These are phyloP conservation scores for Podila horticola DNA, from an alignment of 192 early-diverging fungal species.

Conservation along the genomic window DNA sequence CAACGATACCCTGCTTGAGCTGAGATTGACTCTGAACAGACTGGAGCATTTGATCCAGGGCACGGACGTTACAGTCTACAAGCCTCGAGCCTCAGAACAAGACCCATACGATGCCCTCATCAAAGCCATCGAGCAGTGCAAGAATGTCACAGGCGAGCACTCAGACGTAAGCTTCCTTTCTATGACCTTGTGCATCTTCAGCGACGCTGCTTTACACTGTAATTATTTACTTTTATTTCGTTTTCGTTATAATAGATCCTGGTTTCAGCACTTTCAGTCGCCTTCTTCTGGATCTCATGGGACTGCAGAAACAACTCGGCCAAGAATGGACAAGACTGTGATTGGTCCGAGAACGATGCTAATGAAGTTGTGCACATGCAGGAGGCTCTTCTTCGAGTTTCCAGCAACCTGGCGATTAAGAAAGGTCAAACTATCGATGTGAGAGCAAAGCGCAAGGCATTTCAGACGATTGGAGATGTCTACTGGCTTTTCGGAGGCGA, in stretches of 20 bases:
- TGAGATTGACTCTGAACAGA: constrained; percentile 19
- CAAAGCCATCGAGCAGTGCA: constrained; percentile 22
- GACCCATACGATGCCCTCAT: constrained; percentile 31
- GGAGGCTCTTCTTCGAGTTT: constrained; percentile 14
- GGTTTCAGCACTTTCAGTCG: constrained; percentile 38
- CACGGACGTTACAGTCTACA: constrained; percentile 33
- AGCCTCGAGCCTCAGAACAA: neutral
- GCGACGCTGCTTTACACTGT: neutral
- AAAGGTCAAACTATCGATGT: constrained; percentile 9
- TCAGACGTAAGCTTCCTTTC: constrained; percentile 16
- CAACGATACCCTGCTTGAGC: constrained; percentile 5
- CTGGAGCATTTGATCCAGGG: constrained; percentile 46
- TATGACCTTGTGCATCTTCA: neutral
- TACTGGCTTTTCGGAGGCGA: constrained; percentile 64
- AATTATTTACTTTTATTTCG: neutral
- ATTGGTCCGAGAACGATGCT: constrained; percentile 36
- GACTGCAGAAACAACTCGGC: constrained; percentile 20
- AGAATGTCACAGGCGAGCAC: constrained; percentile 9
- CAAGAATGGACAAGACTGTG: constrained; percentile 31
- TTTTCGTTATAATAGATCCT: constrained; percentile 4
- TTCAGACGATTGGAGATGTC: constrained; percentile 55
- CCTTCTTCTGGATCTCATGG: constrained; percentile 52
- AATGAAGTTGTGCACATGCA: constrained; percentile 19
- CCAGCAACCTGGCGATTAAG: constrained; percentile 13
- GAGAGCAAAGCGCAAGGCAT: constrained; percentile 49